A percentile compares a stretch with the other conserved stretches of the same genome.
These are phyloP conservation scores for Xylaria venustula DNA, from an alignment of 495 filamentous ascomycete genomes.

Conservation along the genomic window DNA sequence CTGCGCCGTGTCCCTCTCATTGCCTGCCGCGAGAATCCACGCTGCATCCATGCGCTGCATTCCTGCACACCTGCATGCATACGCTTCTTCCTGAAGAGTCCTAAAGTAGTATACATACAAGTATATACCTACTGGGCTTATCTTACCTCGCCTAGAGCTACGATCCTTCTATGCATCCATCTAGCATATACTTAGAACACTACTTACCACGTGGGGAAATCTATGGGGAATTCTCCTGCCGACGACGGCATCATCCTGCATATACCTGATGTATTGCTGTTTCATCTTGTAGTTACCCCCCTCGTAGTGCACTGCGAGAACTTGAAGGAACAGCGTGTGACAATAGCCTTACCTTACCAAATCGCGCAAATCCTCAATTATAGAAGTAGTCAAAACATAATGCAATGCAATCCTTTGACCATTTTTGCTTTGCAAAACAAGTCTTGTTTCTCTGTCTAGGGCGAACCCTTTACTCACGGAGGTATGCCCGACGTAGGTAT, in stretches of 20 bases:
- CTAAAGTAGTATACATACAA: no score
- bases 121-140: not conserved
- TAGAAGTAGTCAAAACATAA: no score
- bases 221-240: not conserved
- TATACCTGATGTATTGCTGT: not conserved
- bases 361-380: no score
- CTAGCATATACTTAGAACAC: not conserved
- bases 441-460: no score
- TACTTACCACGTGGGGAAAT: conserved; percentile 1
- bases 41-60: not conserved
- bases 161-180: no score
- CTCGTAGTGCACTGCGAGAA: not conserved
- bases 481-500: no score
- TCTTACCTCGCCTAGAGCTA: not conserved
- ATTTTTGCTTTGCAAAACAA: no score
- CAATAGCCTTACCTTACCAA: no score
- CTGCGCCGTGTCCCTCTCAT: not conserved
- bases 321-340: no score
- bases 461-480: no score
- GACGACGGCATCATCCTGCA: not conserved
- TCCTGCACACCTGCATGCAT: not conserved
- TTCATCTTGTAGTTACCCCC: not conserved
- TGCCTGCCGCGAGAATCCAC: not conserved
- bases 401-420: no score
- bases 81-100: no score